A percentile compares a stretch with the other conserved stretches of the same genome.
Evolutionary conservation across 2,329 filamentous ascomycete species (phyloP).

Genomic region (Ophiostoma himal-ulmi): DNA sequence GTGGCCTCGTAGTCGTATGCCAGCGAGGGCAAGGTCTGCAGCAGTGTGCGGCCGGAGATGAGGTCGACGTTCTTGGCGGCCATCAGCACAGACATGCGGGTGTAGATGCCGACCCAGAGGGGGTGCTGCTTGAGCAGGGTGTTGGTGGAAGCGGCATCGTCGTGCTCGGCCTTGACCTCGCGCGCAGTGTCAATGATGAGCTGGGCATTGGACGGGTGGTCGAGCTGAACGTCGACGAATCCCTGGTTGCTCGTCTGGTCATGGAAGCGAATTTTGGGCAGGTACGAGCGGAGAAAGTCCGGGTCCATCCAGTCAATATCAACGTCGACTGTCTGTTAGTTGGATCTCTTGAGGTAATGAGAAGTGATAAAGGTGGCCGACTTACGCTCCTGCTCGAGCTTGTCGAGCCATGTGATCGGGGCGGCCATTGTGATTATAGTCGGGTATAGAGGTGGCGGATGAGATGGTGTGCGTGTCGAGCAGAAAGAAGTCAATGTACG

Average conservation of each 20-base stretch:
- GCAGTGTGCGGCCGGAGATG: slow-evolving; percentile 43
- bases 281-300: slow-evolving; percentile 38
- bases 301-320: slow-evolving; percentile 50
- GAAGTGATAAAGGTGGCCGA: not conserved
- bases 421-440: not conserved
- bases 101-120: slow-evolving; percentile 43
- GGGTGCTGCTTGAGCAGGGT: slow-evolving; percentile 13
- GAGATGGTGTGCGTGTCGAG: too few species aligned
- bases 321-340: slow-evolving; percentile 39
- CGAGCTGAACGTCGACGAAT: slow-evolving; percentile 44
- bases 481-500: not conserved
- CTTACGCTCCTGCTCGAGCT: slow-evolving; percentile 39
- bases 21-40: slow-evolving; percentile 43
- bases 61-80: slow-evolving; percentile 43
- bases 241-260: slow-evolving; percentile 49
- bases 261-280: slow-evolving; percentile 37
- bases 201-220: slow-evolving; percentile 39
- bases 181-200: slow-evolving; percentile 39
- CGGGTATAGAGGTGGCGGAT: not conserved
- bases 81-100: slow-evolving; percentile 43
- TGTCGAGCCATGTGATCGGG: slow-evolving; percentile 39
- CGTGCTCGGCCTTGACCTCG: slow-evolving; percentile 40
- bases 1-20: slow-evolving; percentile 43
- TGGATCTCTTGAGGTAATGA: not conserved
- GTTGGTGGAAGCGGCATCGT: not conserved